Conservation (phyloP, 257 asterid species). For the Cinchona pubescens region DNA sequence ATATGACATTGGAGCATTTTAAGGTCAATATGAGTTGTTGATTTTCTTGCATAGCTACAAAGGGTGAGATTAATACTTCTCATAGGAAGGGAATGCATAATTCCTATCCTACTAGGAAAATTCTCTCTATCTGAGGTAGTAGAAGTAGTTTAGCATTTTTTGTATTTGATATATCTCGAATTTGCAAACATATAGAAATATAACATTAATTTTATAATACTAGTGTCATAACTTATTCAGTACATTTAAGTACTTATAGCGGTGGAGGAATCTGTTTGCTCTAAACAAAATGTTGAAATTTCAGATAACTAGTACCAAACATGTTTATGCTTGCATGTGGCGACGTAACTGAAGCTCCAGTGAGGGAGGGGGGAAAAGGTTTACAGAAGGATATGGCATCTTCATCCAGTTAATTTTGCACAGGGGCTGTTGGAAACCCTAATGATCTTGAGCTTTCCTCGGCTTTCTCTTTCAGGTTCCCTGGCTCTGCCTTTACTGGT, state of each 20-base stretch:
- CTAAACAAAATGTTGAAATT: not conserved
- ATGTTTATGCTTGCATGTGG: not conserved
- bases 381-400: not conserved
- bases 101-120: too few species aligned
- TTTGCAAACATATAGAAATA: too few species aligned
- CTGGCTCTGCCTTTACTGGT: not conserved
- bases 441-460: not conserved
- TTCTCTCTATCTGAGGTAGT: too few species aligned
- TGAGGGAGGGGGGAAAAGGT: not conserved
- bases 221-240: too few species aligned
- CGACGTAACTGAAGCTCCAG: not conserved
- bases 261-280: not conserved
- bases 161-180: not conserved
- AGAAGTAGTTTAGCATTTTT: not conserved
- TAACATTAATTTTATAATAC: too few species aligned
- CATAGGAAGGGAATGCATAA: not conserved
- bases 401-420: too few species aligned
- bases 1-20: conserved; percentile 2
- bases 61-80: not conserved
- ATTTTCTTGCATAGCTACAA: not conserved
- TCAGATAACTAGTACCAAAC: not conserved
- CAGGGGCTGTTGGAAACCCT: not conserved
- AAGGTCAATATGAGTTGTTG: not conserved
- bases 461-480: not conserved
- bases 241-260: too few species aligned